These are phyloP conservation scores for Chaetoceros tenuissimus DNA, from an alignment of 108 stramenopile species.

Conservation along the genomic window DNA sequence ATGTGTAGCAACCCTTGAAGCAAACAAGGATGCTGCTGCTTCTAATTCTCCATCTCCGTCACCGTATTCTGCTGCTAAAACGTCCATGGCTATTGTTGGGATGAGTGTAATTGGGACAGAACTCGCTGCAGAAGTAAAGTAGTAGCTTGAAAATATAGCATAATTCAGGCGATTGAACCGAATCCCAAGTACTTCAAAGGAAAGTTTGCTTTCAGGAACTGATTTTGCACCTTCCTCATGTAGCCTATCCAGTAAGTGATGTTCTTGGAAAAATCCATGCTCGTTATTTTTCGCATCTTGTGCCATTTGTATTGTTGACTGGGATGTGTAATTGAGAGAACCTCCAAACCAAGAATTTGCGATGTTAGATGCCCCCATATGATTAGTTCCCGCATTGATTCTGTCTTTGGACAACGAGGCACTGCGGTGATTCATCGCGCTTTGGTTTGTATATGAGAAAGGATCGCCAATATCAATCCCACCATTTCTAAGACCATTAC, in stretches of 20 bases:
- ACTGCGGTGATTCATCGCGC: too few species aligned
- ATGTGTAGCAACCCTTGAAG: conserved; percentile 45
- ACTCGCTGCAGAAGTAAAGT: conserved; percentile 50
- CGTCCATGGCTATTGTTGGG: conserved; percentile 47
- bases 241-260: neutral
- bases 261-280: neutral
- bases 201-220: neutral
- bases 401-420: too few species aligned
- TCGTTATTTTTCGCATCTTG: neutral
- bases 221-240: neutral
- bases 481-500: too few species aligned
- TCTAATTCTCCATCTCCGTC: conserved; percentile 25
- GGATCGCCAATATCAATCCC: too few species aligned
- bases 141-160: conserved; percentile 39
- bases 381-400: too few species aligned
- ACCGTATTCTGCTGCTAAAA: conserved; percentile 20
- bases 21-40: conserved; percentile 34
- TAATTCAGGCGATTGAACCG: conserved; percentile 53
- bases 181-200: neutral
- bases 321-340: too few species aligned
- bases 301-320: too few species aligned
- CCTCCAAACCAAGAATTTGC: too few species aligned
- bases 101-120: conserved; percentile 49
- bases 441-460: too few species aligned
- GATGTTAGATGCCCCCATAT: too few species aligned